phyloP scores from a whole-genome alignment of 192 early-diverging fungal species.

The Gonapodya prolifera region DNA sequence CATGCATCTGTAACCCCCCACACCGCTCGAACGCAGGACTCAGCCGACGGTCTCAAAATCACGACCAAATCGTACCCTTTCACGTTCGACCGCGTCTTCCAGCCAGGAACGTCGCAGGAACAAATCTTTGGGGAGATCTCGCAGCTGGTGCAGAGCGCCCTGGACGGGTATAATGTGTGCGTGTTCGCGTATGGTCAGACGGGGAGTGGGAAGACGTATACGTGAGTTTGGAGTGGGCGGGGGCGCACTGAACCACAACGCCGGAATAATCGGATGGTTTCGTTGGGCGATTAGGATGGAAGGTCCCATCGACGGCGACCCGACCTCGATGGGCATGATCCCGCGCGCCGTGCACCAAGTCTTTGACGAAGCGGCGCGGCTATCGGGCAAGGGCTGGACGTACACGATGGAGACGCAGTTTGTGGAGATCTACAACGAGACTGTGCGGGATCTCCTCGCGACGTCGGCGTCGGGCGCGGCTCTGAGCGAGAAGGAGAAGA shows the following conservation, averaged over 20 bases:
- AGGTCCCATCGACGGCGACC: background rate
- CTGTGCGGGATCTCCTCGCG: constrained; percentile 42
- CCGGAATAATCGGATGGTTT: constrained; percentile 36
- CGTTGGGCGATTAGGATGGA: too few species aligned
- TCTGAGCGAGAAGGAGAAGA: constrained; percentile 31
- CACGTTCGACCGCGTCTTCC: constrained; percentile 78
- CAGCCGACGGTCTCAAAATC: constrained; percentile 33
- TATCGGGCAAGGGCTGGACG: constrained; percentile 65
- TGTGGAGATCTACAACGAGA: constrained; percentile 51
- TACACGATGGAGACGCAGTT: constrained; percentile 75
- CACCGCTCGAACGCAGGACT: too few species aligned
- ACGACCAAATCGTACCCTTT: constrained; percentile 56
- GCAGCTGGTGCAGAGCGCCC: constrained; percentile 84
- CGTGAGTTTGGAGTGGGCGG: constrained; percentile 38
- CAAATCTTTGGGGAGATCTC: constrained; percentile 91
- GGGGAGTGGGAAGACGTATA: constrained; percentile 90
- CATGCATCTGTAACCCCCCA: constrained; percentile 10
- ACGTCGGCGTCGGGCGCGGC: constrained; percentile 14
- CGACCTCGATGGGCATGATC: constrained; percentile 61
- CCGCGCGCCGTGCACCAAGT: constrained; percentile 86
- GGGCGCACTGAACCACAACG: constrained; percentile 7
- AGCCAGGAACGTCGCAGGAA: constrained; percentile 48
- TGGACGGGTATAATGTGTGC: constrained; percentile 97
- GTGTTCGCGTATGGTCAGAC: constrained; percentile 99
- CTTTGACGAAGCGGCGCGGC: constrained; percentile 26